Evolutionary conservation across 1,139 yeast genomes (phyloP).

Genomic region (Arxiozyma telluris): DNA sequence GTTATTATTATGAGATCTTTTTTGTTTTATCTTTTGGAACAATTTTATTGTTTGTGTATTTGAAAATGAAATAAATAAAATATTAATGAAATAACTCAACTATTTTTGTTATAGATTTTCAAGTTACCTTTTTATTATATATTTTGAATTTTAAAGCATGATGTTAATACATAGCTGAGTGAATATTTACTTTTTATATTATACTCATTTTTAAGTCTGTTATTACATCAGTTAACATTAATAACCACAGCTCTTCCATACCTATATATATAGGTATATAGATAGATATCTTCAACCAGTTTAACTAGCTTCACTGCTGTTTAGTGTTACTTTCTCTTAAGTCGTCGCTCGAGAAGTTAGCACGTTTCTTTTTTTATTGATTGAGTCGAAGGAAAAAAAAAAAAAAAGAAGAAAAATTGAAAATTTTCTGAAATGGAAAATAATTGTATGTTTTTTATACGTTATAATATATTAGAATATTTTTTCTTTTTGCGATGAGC

Average conservation of each 20-base stretch:
- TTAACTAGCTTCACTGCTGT: too few relatives aligned
- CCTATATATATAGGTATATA: neutral
- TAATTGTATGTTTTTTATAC: too few relatives aligned
- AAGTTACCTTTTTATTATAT: too few relatives aligned
- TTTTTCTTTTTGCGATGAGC: neutral
- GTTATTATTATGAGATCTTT: neutral
- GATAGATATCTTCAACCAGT: neutral
- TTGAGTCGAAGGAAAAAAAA: too few relatives aligned
- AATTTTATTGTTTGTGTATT: too few relatives aligned
- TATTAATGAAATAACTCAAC: too few relatives aligned
- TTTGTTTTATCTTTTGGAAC: neutral
- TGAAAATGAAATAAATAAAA: neutral
- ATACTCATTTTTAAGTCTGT: too few relatives aligned
- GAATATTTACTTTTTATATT: neutral
- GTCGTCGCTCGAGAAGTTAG: neutral
- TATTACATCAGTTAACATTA: neutral
- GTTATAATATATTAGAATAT: too few relatives aligned
- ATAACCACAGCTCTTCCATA: too few relatives aligned
- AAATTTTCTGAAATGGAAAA: neutral
- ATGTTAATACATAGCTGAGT: neutral
- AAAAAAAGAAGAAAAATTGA: neutral
- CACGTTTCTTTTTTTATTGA: neutral
- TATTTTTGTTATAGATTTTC: neutral
- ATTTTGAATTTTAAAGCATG: neutral
- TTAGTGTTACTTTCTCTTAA: neutral